These are phyloP conservation scores for Aspergillus sp. DNA, from an alignment of 2,329 filamentous ascomycete genomes.

Conservation along the genomic window DNA sequence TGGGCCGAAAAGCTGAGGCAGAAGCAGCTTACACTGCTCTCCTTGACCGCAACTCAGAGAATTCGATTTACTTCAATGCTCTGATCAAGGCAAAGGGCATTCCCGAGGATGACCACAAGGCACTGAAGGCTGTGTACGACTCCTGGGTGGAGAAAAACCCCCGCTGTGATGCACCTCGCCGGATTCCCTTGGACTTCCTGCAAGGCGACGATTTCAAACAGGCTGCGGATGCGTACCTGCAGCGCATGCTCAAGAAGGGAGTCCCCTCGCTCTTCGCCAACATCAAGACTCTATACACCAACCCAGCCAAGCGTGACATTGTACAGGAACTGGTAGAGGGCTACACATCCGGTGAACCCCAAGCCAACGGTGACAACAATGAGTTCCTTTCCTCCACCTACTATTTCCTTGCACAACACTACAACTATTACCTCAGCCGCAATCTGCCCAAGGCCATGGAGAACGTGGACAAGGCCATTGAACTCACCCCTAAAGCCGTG, in stretches of 20 bases:
- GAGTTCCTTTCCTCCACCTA: slow-evolving; percentile 71
- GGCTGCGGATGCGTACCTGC: slow-evolving; percentile 73
- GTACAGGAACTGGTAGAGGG: slow-evolving; percentile 72
- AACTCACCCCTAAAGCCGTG: slow-evolving; percentile 72
- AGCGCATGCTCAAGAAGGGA: slow-evolving; percentile 82
- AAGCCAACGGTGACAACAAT: slow-evolving; percentile 48
- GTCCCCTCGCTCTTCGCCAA: slow-evolving; percentile 96
- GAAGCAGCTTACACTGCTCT: slow-evolving; percentile 74
- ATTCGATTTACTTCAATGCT: slow-evolving; percentile 77
- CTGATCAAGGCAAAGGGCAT: slow-evolving; percentile 67
- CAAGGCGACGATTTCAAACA: slow-evolving; percentile 74
- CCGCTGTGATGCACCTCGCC: slow-evolving; percentile 76
- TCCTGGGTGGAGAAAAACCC: slow-evolving; percentile 77
- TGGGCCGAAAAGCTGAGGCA: slow-evolving; percentile 75
- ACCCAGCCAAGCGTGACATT: slow-evolving; percentile 70
- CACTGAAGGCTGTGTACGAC: slow-evolving; percentile 70
- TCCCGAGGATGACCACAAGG: slow-evolving; percentile 54
- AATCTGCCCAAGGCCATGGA: slow-evolving; percentile 76
- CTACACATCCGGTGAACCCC: slow-evolving; percentile 62
- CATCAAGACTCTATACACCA: slow-evolving; percentile 84
- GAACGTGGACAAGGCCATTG: slow-evolving; percentile 78
- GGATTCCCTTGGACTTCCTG: slow-evolving; percentile 86
- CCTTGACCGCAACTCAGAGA: slow-evolving; percentile 82
- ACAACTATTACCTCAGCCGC: slow-evolving; percentile 86
- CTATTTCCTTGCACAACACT: slow-evolving; percentile 95